Base-by-base conservation (phyloP, 805 yeast species). In the Wickerhamomyces xylosicus region DNA sequence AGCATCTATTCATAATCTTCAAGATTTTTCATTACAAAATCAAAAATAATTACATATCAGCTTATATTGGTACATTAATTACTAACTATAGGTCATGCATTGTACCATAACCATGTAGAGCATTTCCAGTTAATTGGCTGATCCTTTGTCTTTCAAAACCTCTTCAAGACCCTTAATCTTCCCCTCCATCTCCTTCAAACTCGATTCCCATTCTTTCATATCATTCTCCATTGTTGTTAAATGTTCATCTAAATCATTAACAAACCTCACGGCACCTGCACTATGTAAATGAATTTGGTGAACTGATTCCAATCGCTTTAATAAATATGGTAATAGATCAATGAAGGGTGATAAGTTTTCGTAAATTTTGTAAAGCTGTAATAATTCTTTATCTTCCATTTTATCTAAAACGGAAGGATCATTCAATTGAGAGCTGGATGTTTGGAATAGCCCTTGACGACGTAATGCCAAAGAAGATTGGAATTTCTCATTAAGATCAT, bases 161-260 rank as follows among this genome's bases (percentile, higher is more conserved):
- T 8, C 4, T 4, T 48, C 48, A 39, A 56, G 19, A 6, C 37
- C 44, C 6, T 35, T 31, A 9, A 58, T 40, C 37, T 51, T 53
- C 8, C 25, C 27, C 33, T 58, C 61, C 35, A 58, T 18, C 4
- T 31, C 27, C 1, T 20, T 36, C 25, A 57, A 39, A 3, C 52
- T 41, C 17, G 40, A 29, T 27, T 56, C 55, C 64, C 64, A 60
- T 31, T 48, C 33, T 2, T 45, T 37, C 16, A 55, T 41, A 35
- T 58, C 61, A 11, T 34, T 36, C 22, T 49, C 43, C 36, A 60
- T 32, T 8, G 45, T 37, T 8, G 37, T 32, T 5, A 61, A 38
- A 3, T 38, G 41, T 3, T 31, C 16, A 32, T 56, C 55, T 31
- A 57, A 36, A 2, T 41, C 35, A 16, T 50, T 49, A 2, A 49